phyloP scores from a whole-genome alignment of 106 monocot genomes.

The Phalaenopsis equestris region DNA sequence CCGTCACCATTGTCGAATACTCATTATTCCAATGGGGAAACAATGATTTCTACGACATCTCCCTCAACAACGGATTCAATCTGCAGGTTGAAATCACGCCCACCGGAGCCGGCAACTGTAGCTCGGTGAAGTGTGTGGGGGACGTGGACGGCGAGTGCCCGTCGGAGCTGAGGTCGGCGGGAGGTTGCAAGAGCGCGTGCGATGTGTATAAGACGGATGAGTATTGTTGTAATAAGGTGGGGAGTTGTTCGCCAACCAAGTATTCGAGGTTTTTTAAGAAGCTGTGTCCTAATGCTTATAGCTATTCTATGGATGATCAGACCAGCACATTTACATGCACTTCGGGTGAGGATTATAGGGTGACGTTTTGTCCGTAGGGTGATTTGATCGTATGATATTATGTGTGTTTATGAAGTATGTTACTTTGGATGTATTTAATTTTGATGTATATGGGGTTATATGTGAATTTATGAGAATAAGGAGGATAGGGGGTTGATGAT shows the following conservation, averaged over 20 bases:
- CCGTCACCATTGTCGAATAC: constrained; percentile 1
- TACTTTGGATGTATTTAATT: too few relatives aligned
- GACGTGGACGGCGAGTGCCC: constrained; percentile 32
- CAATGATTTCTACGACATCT: constrained; percentile 28
- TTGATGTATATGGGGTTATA: too few relatives aligned
- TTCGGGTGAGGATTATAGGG: constrained; percentile 17
- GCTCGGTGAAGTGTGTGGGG: background rate
- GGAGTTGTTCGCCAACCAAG: constrained; percentile 21
- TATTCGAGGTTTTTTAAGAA: constrained; percentile 35
- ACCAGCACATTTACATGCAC: constrained; percentile 22
- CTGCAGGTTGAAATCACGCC: constrained; percentile 23
- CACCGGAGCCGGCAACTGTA: background rate
- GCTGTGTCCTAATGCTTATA: constrained; percentile 21
- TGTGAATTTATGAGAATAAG: too few relatives aligned
- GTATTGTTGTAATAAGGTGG: constrained; percentile 31
- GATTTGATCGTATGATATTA: too few relatives aligned
- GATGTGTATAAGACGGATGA: constrained; percentile 30
- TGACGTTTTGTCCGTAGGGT: constrained; percentile 25
- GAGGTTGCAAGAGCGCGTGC: constrained; percentile 41
- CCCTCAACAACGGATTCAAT: constrained; percentile 35
- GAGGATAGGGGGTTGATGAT: too few relatives aligned
- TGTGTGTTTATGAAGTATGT: too few relatives aligned
- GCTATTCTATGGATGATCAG: constrained; percentile 23
- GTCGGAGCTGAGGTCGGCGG: constrained; percentile 19
- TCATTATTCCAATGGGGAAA: background rate